These are phyloP conservation scores for Flagelloscypha sp. DNA, from an alignment of 768 basidiomycete genomes.

Conservation along the genomic window DNA sequence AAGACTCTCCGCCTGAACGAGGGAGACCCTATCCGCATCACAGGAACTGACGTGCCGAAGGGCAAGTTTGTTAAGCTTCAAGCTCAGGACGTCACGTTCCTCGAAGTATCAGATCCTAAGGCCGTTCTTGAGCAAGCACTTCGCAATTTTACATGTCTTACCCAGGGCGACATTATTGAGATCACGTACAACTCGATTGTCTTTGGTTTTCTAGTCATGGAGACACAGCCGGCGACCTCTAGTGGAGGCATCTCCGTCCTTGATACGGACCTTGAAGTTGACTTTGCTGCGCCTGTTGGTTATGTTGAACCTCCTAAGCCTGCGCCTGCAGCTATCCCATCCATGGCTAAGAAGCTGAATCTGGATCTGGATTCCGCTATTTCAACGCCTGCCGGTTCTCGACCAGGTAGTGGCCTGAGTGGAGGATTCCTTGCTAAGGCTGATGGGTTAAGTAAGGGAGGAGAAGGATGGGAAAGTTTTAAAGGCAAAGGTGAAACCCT, in stretches of 20 bases:
- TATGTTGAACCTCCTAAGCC: constrained; percentile 92
- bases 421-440: constrained; percentile 54
- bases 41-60: constrained; percentile 80
- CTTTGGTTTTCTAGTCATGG: constrained; percentile 95
- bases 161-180: constrained; percentile 96
- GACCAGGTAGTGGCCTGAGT: constrained; percentile 67
- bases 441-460: constrained; percentile 58
- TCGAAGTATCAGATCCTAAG: constrained; percentile 95
- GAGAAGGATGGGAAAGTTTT: constrained; percentile 91
- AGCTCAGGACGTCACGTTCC: constrained; percentile 89
- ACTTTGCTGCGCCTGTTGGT: constrained; percentile 88
- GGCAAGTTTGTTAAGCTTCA: constrained; percentile 96
- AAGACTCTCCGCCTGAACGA: constrained; percentile 87
- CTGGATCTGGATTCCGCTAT: constrained; percentile 85
- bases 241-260: constrained; percentile 83
- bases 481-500: constrained; percentile 92
- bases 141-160: constrained; percentile 85
- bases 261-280: constrained; percentile 97
- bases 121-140: constrained; percentile 95
- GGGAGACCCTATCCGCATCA: constrained; percentile 91
- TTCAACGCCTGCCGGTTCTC: constrained; percentile 79
- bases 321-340: constrained; percentile 70
- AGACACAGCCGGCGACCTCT: constrained; percentile 76
- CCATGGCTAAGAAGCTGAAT: constrained; percentile 96
- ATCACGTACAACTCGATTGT: constrained; percentile 95